Evolutionary conservation across 2,329 filamentous ascomycete species (phyloP), one percentile per base, ranked within the genome.

Genomic region (Fusarium algeriense): DNA sequence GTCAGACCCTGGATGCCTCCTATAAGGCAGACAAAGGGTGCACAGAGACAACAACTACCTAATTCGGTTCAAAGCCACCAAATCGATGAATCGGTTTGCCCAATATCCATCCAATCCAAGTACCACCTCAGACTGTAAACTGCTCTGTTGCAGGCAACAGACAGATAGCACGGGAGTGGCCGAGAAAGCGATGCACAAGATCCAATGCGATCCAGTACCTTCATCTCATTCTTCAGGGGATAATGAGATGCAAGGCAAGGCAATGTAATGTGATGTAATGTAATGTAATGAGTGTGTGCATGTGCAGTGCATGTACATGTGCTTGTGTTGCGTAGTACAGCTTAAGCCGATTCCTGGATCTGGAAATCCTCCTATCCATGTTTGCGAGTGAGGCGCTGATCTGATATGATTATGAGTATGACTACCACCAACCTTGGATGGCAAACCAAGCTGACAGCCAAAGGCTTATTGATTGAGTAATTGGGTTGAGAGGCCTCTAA

Each of bases 111-210:
- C 23, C 23, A 23, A 23, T 23, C 46, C 52, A 53, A 54, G 60
- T 57, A 62, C 60, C 63, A 59, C 63, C 64, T 72, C 59, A 64
- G 64, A 61, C 69, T 66, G 52, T 49, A 64, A 55, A 49, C 58
- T 69, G 70, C 57, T 60, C 58, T 69, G 70, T 53, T 60, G 43
- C 43, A 46, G 35, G 72, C 68, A 45, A 66, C 65, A 48, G 40
- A 61, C 66, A 23, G 59, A 72, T 48, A 59, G 62, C 49, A 67
- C 74, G 73, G 73, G 72, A 71, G 70, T 70, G 71, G 64, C 70
- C 71, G 62, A 75, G 56, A 53, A 54, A 55, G 55, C 60, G 55
- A 70, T 69, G 69, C 64, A 74, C 73, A 68, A 74, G 70, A 76
- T 58, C 26, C 43, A 60, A 49, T 71, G 62, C 64, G 71, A 75